These are phyloP conservation scores for Auricularia sp. DNA, from an alignment of 768 basidiomycete genomes.

Conservation along the genomic window DNA sequence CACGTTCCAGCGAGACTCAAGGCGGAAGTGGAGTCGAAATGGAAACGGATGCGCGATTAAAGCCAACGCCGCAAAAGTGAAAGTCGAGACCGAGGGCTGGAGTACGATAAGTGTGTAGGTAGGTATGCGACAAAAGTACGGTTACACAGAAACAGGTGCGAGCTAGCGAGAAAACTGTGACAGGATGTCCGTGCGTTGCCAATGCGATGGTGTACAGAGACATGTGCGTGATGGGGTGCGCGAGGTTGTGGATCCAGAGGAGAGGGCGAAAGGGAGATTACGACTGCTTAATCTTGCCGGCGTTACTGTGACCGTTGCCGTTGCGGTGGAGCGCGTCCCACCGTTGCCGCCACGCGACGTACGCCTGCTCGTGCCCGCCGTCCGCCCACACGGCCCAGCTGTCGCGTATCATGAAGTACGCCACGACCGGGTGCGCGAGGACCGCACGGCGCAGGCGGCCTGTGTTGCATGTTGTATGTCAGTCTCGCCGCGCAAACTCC, in stretches of 20 bases:
- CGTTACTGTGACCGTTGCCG: neutral
- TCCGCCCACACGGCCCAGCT: constrained; percentile 77
- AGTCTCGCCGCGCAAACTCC: neutral
- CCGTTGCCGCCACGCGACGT: constrained; percentile 42
- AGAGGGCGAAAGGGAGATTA: neutral
- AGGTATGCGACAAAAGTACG: too few species aligned
- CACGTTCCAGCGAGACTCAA: too few species aligned
- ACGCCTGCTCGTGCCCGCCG: constrained; percentile 65
- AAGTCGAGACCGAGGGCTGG: too few species aligned
- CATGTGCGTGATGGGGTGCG: neutral
- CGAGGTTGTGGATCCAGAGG: neutral
- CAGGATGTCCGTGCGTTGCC: too few species aligned
- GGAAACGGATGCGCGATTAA: too few species aligned
- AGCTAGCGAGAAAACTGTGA: too few species aligned
- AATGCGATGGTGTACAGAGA: too few species aligned
- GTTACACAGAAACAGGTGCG: too few species aligned
- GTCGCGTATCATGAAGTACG: constrained; percentile 65
- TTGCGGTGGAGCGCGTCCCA: constrained; percentile 4
- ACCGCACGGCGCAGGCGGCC: constrained; percentile 39
- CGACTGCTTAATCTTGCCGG: neutral
- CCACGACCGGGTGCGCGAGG: constrained; percentile 45
- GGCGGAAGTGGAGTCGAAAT: too few species aligned
- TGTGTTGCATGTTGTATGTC: constrained; percentile 16
- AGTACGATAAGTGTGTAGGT: too few species aligned
- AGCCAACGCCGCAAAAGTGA: too few species aligned